These are phyloP conservation scores for Cercospora berteroae DNA, from an alignment of 2,329 filamentous ascomycete species.

Conservation along the genomic window DNA sequence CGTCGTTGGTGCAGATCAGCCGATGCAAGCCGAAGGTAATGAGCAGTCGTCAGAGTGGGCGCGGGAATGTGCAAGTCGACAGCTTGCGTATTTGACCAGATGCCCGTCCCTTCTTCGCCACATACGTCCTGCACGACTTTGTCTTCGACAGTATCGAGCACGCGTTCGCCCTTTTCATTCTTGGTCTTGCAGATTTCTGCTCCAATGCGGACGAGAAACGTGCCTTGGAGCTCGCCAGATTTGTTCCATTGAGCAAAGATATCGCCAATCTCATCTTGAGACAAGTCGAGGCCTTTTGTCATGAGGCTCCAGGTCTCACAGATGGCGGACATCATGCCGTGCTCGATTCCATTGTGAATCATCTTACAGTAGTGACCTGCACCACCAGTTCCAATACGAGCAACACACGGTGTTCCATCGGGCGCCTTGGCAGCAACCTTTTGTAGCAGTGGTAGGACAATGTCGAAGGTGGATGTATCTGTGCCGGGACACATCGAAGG, in stretches of 20 bases:
- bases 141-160: slow-evolving; percentile 63
- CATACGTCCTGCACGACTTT: slow-evolving; percentile 70
- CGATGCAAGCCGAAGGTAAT: slow-evolving; percentile 63
- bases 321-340: slow-evolving; percentile 64
- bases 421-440: slow-evolving; percentile 62
- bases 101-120: slow-evolving; percentile 64
- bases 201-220: slow-evolving; percentile 63
- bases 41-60: slow-evolving; percentile 62
- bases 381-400: slow-evolving; percentile 59
- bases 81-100: slow-evolving; percentile 64
- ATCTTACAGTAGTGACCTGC: slow-evolving; percentile 73
- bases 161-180: slow-evolving; percentile 46
- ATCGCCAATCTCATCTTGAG: slow-evolving; percentile 59
- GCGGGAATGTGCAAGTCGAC: slow-evolving; percentile 61
- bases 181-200: slow-evolving; percentile 58
- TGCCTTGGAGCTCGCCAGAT: slow-evolving; percentile 57
- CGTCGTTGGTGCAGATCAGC: slow-evolving; percentile 59
- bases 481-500: slow-evolving; percentile 68
- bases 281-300: slow-evolving; percentile 57
- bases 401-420: slow-evolving; percentile 60
- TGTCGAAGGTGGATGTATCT: slow-evolving; percentile 55
- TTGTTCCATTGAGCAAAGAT: slow-evolving; percentile 62
- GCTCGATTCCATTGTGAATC: slow-evolving; percentile 73
- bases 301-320: slow-evolving; percentile 66
- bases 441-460: slow-evolving; percentile 60